Conservation (phyloP, 2,329 filamentous ascomycete species). For the Aspergillus fischeri region DNA sequence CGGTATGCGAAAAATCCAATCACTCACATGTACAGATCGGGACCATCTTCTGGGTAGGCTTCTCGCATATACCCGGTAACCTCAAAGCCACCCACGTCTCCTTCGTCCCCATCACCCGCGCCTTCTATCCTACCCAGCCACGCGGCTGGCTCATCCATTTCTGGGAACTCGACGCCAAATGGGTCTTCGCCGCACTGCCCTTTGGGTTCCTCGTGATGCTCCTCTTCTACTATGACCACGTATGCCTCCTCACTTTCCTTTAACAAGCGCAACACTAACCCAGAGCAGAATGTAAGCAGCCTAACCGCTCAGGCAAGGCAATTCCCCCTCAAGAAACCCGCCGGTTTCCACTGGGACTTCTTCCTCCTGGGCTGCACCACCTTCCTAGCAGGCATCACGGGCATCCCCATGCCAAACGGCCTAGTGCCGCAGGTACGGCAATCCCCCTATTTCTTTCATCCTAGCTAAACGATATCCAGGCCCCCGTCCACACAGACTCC, state of each 20-base stretch:
- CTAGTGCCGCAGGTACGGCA: conserved; percentile 50
- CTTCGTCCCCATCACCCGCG: conserved; percentile 66
- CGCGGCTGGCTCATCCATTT: conserved; percentile 73
- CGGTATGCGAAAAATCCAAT: too few species aligned
- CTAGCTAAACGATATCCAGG: conserved; percentile 19
- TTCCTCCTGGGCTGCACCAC: conserved; percentile 74
- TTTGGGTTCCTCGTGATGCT: conserved; percentile 77
- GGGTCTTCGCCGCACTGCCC: conserved; percentile 74
- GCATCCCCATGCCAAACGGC: conserved; percentile 73
- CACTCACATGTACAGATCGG: conserved; percentile 33
- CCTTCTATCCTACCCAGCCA: conserved; percentile 70
- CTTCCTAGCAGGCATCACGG: conserved; percentile 66
- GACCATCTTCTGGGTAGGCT: conserved; percentile 76
- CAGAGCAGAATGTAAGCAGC: conserved; percentile 59
- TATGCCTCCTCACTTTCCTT: conserved; percentile 51
- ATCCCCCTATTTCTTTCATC: too few species aligned
- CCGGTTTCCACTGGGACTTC: conserved; percentile 78
- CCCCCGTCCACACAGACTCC: conserved; percentile 56
- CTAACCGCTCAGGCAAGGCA: conserved; percentile 75
- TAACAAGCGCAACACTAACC: background rate
- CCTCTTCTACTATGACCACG: conserved; percentile 84
- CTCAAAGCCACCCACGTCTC: conserved; percentile 66
- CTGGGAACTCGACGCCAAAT: conserved; percentile 66
- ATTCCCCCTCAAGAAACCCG: conserved; percentile 71
- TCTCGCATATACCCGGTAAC: conserved; percentile 72